Evolutionary conservation across 495 filamentous ascomycete genomes (phyloP), one percentile per base, ranked within the genome.

Genomic region (Halenospora varia): DNA sequence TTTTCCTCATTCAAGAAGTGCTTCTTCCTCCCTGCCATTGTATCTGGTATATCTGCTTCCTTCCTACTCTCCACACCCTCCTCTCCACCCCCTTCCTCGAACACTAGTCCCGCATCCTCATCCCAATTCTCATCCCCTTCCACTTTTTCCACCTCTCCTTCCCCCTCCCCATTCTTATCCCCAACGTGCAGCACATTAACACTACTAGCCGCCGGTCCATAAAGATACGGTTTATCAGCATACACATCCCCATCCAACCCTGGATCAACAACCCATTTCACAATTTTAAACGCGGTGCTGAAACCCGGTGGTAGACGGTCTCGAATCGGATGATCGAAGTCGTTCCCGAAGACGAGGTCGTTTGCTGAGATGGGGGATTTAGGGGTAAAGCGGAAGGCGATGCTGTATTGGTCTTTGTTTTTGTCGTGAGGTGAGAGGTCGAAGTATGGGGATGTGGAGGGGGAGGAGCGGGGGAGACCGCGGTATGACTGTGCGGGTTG

Each of bases 241-340:
- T 96, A 93, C 1, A 85, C 81, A 68, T 98, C 92, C 13, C 89
- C 89, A 2, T 96, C 88, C 0, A 98, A 74, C 0, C 89, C 87
- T 0, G 93, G 93, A 66, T 98, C 94, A 46, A 97, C 81, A 60
- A 80, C 81, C 84, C 89, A 92, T 68, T 88, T 89, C 15, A 92
- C 89, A 4, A 96, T 82, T 25, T 82, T 85, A 70, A 96, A 84
- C 0, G 90, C 90, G 0, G 87, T 82, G 49, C 78, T 79, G 68
- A 96, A 96, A 3, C 91, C 93, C 0, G 87, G 88, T 0, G 94
- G 94, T 0, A 98, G 75, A n/a, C 85, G 78, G 62, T 94, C 85
- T 40, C 89, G 82, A 56, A 98, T 89, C 0, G 92, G 89, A 23
- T 85, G 81, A 62, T 94, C 90, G 59, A 97, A 96, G 71, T 96